phyloP scores from a whole-genome alignment of 2,329 filamentous ascomycete species.

The Aspergillus viridinutans region DNA sequence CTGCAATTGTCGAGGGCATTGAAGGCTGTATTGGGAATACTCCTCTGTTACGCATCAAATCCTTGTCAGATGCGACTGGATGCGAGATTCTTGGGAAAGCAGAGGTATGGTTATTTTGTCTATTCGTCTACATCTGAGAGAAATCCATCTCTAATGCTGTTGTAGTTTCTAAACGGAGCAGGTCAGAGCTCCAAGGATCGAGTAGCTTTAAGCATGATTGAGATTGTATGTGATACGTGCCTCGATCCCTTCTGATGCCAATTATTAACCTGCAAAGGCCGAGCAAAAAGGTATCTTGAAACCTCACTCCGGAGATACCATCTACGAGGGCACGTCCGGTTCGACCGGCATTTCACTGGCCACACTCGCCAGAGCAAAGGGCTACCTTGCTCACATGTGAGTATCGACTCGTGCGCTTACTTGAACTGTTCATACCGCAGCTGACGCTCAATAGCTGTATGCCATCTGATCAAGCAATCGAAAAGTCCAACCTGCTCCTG shows the following conservation, averaged over 20 bases:
- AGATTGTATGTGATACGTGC: conserved; percentile 42
- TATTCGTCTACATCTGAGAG: background rate
- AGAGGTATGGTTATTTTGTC: conserved; percentile 51
- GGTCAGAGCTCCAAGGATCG: conserved; percentile 93
- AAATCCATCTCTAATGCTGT: conserved; percentile 9
- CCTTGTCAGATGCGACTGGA: conserved; percentile 79
- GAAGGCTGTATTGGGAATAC: conserved; percentile 93
- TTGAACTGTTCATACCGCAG: background rate
- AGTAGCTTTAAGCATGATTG: conserved; percentile 86
- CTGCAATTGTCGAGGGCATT: conserved; percentile 67
- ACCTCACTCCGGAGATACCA: conserved; percentile 81
- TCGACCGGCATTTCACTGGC: conserved; percentile 95
- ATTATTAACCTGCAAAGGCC: conserved; percentile 48
- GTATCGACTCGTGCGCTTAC: conserved; percentile 13
- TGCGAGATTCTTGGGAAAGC: conserved; percentile 90
- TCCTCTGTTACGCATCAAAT: conserved; percentile 79
- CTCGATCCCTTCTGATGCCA: background rate
- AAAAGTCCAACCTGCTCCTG: conserved; percentile 84
- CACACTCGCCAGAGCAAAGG: conserved; percentile 77
- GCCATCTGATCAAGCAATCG: conserved; percentile 82
- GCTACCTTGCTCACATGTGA: conserved; percentile 86
- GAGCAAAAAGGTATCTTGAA: conserved; percentile 72
- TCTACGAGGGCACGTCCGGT: conserved; percentile 96
- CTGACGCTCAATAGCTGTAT: conserved; percentile 59
- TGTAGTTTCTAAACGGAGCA: conserved; percentile 80